These are phyloP conservation scores for Amphibolis antarctica DNA, from an alignment of 106 monocot species.

Conservation along the genomic window DNA sequence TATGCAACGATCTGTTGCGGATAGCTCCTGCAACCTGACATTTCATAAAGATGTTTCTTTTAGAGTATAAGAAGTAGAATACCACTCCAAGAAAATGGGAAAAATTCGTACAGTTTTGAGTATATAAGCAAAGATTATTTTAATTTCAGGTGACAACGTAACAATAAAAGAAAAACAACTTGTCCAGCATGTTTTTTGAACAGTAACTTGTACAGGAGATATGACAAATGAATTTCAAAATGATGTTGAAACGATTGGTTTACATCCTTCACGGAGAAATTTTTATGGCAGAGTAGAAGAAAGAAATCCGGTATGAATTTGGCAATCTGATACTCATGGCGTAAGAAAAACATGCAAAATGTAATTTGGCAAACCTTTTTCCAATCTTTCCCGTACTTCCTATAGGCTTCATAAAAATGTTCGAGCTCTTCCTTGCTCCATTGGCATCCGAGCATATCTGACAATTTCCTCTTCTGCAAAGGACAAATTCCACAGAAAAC, in stretches of 20 bases:
- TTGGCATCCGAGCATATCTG: slow-evolving; percentile 70
- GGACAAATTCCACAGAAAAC: neutral
- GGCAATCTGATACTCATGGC: neutral
- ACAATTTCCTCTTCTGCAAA: slow-evolving; percentile 63
- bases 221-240: too few species aligned
- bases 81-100: too few species aligned
- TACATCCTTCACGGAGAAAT: too few species aligned
- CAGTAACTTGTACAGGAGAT: too few species aligned
- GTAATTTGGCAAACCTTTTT: slow-evolving; percentile 40
- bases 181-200: too few species aligned
- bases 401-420: slow-evolving; percentile 68
- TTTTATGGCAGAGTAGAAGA: neutral
- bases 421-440: slow-evolving; percentile 77
- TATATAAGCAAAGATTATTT: too few species aligned
- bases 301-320: neutral
- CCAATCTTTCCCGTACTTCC: slow-evolving; percentile 74
- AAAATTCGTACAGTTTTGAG: too few species aligned
- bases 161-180: too few species aligned
- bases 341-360: slow-evolving; percentile 1
- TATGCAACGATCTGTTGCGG: slow-evolving; percentile 66
- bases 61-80: too few species aligned
- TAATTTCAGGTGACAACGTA: too few species aligned
- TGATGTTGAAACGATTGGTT: too few species aligned
- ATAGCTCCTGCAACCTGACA: slow-evolving; percentile 54
- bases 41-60: neutral